phyloP scores from a whole-genome alignment of 2,329 filamentous ascomycete species.

The Pestalotiopsis sp. region DNA sequence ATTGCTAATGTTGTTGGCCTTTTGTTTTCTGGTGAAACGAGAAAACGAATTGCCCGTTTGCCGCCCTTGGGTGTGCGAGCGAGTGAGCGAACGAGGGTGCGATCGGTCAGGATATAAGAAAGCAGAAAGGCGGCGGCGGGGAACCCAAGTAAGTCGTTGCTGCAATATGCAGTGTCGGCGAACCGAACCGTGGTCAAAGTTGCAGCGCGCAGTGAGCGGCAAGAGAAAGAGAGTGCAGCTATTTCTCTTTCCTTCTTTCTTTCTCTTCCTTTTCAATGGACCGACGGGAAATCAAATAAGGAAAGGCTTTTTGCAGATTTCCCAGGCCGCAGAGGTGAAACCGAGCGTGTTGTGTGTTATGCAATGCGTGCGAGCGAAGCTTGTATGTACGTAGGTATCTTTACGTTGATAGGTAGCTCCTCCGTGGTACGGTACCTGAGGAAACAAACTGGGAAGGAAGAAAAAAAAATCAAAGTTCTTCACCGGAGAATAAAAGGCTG shows the following conservation, averaged over 20 bases:
- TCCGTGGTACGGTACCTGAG: not conserved
- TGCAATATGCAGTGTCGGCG: not conserved
- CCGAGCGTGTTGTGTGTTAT: not conserved
- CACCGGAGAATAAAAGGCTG: not conserved
- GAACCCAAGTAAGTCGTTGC: not conserved
- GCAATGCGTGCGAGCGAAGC: not conserved
- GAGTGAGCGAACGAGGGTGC: not conserved
- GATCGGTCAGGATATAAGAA: constrained; percentile 4
- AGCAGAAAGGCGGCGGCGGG: not conserved
- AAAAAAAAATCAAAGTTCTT: not conserved
- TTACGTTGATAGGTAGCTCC: not conserved
- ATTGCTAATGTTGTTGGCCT: not conserved
- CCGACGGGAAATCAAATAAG: not conserved
- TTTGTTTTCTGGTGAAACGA: not conserved
- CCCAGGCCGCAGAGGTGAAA: not conserved
- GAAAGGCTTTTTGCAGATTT: not conserved
- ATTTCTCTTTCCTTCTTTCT: not conserved
- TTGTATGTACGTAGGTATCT: not conserved
- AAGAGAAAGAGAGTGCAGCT: not conserved
- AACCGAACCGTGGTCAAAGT: not conserved
- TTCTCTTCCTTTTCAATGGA: not conserved
- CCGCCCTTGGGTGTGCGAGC: not conserved
- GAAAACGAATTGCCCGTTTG: not conserved
- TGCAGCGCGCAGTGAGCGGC: not conserved
- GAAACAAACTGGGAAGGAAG: not conserved